phyloP scores from a whole-genome alignment of 768 basidiomycete species.

The Lentinus brumalis region DNA sequence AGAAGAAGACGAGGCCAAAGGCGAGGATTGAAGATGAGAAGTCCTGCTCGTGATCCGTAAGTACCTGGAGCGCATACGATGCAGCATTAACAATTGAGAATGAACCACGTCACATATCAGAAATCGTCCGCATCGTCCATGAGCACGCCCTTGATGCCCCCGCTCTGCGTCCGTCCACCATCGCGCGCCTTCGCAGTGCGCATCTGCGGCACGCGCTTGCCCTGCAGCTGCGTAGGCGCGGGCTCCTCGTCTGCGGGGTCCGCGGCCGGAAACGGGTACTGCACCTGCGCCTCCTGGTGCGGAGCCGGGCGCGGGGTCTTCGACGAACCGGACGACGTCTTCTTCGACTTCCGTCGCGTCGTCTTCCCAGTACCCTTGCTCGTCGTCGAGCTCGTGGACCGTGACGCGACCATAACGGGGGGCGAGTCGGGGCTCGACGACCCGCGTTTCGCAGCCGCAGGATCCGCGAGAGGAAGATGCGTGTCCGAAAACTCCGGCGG shows the following conservation, averaged over 20 bases:
- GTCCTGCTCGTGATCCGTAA: too few relatives aligned
- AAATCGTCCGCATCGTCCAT: conserved; percentile 39
- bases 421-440: neutral
- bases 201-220: conserved; percentile 55
- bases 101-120: conserved; percentile 6
- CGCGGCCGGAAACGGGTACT: conserved; percentile 69
- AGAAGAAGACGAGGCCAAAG: neutral
- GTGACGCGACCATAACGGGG: conserved; percentile 16
- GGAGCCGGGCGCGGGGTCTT: conserved; percentile 12
- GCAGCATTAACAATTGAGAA: neutral
- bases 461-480: conserved; percentile 12
- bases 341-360: conserved; percentile 36
- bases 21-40: too few relatives aligned
- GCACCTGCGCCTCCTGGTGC: conserved; percentile 31
- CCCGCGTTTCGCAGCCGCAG: neutral
- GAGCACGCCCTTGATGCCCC: conserved; percentile 76
- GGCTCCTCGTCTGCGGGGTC: conserved; percentile 26
- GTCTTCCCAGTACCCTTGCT: conserved; percentile 29
- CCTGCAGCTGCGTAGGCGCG: conserved; percentile 21
- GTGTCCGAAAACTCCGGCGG: conserved; percentile 37
- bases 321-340: conserved; percentile 28
- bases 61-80: neutral
- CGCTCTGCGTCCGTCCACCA: conserved; percentile 83
- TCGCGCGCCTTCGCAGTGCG: conserved; percentile 73
- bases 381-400: conserved; percentile 24